Base-by-base conservation (phyloP, 306 rosid species). In the Corylus avellana region DNA sequence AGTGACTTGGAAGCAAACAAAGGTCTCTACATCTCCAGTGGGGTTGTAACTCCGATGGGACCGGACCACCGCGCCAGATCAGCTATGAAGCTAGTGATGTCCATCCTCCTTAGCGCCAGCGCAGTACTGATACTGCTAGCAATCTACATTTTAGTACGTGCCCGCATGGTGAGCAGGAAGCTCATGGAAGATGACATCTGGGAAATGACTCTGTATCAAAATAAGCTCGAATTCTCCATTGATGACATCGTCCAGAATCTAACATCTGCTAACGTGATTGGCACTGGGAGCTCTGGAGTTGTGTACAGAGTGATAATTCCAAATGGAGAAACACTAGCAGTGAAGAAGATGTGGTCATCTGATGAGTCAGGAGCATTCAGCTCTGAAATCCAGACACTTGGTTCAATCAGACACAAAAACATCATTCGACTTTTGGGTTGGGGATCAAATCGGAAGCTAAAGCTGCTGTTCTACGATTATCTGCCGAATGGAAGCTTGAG, bases 401-500 rank as follows among this genome's bases (percentile, higher is more conserved):
- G 93, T 79, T 90, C 89, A 73, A 81, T 90, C 17, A 70, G 91
- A 61, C 98, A 94, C 81, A 88, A 88, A 86, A 94, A 92, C 73
- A 86, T 94, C 74, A 84, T 91, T 77, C 49, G 91, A 75, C 91
- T 92, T 12, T 70, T 92, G 42, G 98, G 96, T 47, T 92, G 93
- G 90, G 94, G 87, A 18, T 87, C 88, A 17, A 88, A 84, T 75
- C 81, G 82, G 79, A 86, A 85, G 51, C 73, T 87, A 88, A 92
- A 87, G 83, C 84, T 94, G 22, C 72, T 90, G 82, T 90, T 92
- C 75, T 92, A 89, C 59, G 96, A 94, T 37, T 89, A 94, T 72
- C 88, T 94, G 22, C 91, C 96, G 57, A 92, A 90, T 72, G 99
- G 99, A 76, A 93, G 92, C 88, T 78, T 94, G 84, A 92, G 97